Evolutionary conservation across 2,329 filamentous ascomycete species (phyloP).

Genomic region (Fusarium virguliforme): DNA sequence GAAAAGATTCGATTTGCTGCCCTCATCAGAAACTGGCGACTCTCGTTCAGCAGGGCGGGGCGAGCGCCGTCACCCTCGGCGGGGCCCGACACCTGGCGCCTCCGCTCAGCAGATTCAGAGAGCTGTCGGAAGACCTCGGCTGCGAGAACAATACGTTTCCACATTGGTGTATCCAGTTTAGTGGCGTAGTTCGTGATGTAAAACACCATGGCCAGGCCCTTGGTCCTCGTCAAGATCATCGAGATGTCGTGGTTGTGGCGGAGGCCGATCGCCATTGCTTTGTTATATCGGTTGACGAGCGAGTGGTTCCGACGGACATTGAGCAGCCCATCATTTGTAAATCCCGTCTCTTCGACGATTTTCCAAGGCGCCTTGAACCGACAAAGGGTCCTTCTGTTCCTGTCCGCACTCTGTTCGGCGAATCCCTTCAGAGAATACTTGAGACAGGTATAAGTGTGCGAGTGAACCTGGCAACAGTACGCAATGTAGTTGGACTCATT

Average conservation of each 20-base stretch:
- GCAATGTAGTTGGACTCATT: slow-evolving; percentile 11
- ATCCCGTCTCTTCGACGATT: slow-evolving; percentile 6
- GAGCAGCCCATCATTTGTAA: slow-evolving; percentile 21
- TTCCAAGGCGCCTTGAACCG: slow-evolving; percentile 34
- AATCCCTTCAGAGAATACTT: slow-evolving; percentile 8
- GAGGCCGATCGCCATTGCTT: slow-evolving; percentile 24
- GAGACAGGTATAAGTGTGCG: slow-evolving; percentile 8
- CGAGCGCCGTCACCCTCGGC: slow-evolving; percentile 8
- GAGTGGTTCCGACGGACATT: slow-evolving; percentile 9
- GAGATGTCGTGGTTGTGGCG: slow-evolving; percentile 28
- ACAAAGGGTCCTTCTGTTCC: slow-evolving; percentile 13
- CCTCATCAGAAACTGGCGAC: slow-evolving; percentile 20
- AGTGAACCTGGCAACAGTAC: slow-evolving; percentile 9
- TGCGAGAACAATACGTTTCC: slow-evolving; percentile 13
- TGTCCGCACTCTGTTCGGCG: background rate
- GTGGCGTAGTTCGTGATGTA: slow-evolving; percentile 26
- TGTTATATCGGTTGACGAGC: slow-evolving; percentile 31
- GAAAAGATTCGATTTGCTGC: slow-evolving; percentile 16
- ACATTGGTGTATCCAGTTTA: slow-evolving; percentile 26
- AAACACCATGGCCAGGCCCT: slow-evolving; percentile 19
- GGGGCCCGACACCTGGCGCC: background rate
- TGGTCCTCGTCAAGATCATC: slow-evolving; percentile 17
- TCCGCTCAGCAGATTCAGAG: background rate
- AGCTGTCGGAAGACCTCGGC: slow-evolving; percentile 15
- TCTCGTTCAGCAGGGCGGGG: background rate